Conservation (phyloP, 169 alveolate species). For the Plasmodium relictum region DNA sequence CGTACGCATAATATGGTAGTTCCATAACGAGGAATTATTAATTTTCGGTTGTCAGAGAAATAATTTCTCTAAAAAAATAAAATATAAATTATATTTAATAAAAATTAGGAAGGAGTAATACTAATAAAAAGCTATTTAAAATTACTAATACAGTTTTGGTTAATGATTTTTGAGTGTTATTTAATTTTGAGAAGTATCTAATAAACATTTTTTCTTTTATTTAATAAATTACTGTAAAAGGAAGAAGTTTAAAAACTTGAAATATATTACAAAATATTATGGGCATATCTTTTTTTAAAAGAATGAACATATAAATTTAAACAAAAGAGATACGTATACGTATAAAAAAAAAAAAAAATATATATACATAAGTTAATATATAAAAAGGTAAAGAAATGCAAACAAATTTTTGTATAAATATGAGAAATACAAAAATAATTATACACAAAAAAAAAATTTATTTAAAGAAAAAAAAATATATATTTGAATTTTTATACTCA, state of each 20-base stretch:
- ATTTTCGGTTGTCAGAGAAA: slow-evolving; percentile 52
- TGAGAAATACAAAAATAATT: no score
- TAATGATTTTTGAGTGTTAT: slow-evolving; percentile 30
- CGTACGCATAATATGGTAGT: slow-evolving; percentile 85
- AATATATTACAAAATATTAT: no score
- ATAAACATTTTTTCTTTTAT: slow-evolving; percentile 58
- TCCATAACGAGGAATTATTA: slow-evolving; percentile 81
- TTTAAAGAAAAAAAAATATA: no score
- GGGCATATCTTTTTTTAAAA: no score
- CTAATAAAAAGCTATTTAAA: background rate
- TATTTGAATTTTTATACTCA: no score
- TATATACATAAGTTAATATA: no score
- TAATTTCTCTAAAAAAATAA: slow-evolving; percentile 65
- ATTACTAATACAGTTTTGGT: slow-evolving; percentile 49
- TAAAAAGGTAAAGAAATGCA: no score
- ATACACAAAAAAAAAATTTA: no score
- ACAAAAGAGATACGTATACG: no score
- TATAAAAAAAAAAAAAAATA: no score
- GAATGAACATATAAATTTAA: no score
- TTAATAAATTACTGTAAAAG: background rate
- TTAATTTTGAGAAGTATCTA: slow-evolving; percentile 36
- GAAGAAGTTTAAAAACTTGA: background rate
- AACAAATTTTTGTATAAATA: no score
- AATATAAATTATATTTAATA: slow-evolving; percentile 8
- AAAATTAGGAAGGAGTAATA: background rate